phyloP scores from a whole-genome alignment of 805 yeast species.

The Lipomyces sp. region DNA sequence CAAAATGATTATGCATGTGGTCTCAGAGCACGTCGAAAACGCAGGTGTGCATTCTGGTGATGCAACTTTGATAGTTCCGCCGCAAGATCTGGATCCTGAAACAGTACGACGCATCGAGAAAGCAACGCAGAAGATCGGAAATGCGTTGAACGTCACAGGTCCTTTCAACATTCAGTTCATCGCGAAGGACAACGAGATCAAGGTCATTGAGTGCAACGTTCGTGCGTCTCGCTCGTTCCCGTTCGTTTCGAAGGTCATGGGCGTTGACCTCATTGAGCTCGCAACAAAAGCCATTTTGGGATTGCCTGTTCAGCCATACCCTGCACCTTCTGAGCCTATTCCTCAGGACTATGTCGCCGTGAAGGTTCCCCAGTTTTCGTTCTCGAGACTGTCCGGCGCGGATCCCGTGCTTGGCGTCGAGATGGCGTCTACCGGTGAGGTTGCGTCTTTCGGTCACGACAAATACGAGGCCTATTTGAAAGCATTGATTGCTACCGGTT shows the following conservation, averaged over 20 bases:
- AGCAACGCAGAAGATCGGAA: slow-evolving; percentile 94
- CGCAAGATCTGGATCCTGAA: slow-evolving; percentile 89
- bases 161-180: slow-evolving; percentile 97
- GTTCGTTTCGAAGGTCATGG: slow-evolving; percentile 94
- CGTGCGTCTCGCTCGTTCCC: slow-evolving; percentile 99
- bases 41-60: slow-evolving; percentile 99
- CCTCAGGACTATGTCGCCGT: slow-evolving; percentile 78
- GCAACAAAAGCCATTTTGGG: slow-evolving; percentile 96
- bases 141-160: slow-evolving; percentile 93
- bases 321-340: slow-evolving; percentile 74
- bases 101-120: slow-evolving; percentile 84
- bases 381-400: slow-evolving; percentile 95
- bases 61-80: slow-evolving; percentile 95
- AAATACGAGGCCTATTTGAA: slow-evolving; percentile 97
- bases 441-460: slow-evolving; percentile 93
- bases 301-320: slow-evolving; percentile 82
- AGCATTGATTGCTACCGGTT: slow-evolving; percentile 91
- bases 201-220: slow-evolving; percentile 97
- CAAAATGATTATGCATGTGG: slow-evolving; percentile 92
- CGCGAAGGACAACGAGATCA: slow-evolving; percentile 91
- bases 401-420: slow-evolving; percentile 98
- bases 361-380: slow-evolving; percentile 96
- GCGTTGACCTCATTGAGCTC: slow-evolving; percentile 93
- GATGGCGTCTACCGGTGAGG: slow-evolving; percentile 99
- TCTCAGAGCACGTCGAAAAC: slow-evolving; percentile 96